A percentile compares a stretch with the other conserved stretches of the same genome.
Evolutionary conservation across 176 grass and related monocot genomes (phyloP).

Genomic region (Musa acuminata): DNA sequence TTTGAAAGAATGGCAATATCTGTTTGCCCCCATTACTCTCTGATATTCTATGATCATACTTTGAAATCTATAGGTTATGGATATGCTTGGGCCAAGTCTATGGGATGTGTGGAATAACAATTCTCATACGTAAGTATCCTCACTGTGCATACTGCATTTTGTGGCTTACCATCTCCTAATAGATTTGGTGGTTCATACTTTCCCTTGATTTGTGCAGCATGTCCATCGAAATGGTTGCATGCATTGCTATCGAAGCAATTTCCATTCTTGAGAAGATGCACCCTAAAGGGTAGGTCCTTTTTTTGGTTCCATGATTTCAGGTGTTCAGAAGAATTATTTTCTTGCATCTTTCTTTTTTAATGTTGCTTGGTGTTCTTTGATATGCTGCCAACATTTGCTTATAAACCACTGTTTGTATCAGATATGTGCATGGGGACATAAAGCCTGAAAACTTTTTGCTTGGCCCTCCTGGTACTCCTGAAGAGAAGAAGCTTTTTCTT

Average conservation of each 20-base stretch:
- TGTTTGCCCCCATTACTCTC: too few species aligned
- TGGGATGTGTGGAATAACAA: conserved; percentile 99
- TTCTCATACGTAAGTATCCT: conserved; percentile 56
- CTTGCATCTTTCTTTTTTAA: conserved; percentile 5
- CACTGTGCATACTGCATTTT: background rate
- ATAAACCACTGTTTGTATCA: conserved; percentile 27
- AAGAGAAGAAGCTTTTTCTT: conserved; percentile 96
- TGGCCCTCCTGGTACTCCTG: conserved; percentile 57
- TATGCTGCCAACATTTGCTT: conserved; percentile 13
- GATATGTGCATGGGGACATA: conserved; percentile 90
- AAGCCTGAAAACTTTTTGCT: conserved; percentile 97
- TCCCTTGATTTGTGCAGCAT: conserved; percentile 41
- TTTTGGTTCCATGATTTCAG: background rate
- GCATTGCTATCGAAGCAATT: conserved; percentile 94
- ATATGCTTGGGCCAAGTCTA: conserved; percentile 87
- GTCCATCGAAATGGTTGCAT: conserved; percentile 97
- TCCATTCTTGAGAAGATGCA: conserved; percentile 92
- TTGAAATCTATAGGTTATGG: conserved; percentile 57
- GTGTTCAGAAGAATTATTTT: background rate
- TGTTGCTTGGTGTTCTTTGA: background rate
- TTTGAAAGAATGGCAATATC: too few species aligned
- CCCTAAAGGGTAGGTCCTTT: conserved; percentile 57
- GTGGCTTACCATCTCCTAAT: background rate
- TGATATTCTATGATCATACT: background rate
- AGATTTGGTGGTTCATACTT: background rate